Percentiles rank a stretch among this genome's conserved stretches.
Evolutionary conservation across 306 rosid genomes (phyloP).

Genomic region (Lathyrus oleraceus): DNA sequence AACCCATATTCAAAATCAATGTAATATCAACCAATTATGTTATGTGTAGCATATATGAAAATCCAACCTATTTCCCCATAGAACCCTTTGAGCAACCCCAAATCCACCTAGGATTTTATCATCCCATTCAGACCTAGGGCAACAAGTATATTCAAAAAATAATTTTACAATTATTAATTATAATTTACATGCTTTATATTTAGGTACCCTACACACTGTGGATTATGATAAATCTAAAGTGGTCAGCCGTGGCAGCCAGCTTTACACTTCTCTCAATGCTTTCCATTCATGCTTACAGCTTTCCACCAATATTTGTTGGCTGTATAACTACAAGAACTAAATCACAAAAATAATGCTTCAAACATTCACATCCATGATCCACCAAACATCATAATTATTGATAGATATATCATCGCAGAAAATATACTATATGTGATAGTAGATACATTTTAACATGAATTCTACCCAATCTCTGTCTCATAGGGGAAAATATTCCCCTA

Average conservation of each 20-base stretch:
- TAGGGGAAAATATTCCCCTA: not conserved
- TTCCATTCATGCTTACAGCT: constrained; percentile 42
- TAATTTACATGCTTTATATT: not conserved
- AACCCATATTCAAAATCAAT: too few species aligned
- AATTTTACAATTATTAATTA: not conserved
- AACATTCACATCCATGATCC: constrained; percentile 36
- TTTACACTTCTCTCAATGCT: constrained; percentile 44
- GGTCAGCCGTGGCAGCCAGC: constrained; percentile 51
- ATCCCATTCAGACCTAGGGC: not conserved
- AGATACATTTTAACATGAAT: constrained; percentile 4
- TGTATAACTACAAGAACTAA: constrained; percentile 34
- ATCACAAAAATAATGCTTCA: constrained; percentile 24
- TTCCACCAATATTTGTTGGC: constrained; percentile 47
- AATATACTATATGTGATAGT: not conserved
- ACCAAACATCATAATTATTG: constrained; percentile 34
- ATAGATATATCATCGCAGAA: not conserved
- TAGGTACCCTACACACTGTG: constrained; percentile 46
- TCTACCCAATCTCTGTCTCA: not conserved
- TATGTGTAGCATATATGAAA: too few species aligned
- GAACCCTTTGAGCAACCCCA: too few species aligned
- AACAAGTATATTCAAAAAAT: not conserved
- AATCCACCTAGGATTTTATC: too few species aligned
- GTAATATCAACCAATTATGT: too few species aligned
- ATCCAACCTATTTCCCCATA: too few species aligned
- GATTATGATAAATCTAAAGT: constrained; percentile 42